Conservation (phyloP, 192 early-diverging fungal species). For the Umbelopsis vinacea region DNA sequence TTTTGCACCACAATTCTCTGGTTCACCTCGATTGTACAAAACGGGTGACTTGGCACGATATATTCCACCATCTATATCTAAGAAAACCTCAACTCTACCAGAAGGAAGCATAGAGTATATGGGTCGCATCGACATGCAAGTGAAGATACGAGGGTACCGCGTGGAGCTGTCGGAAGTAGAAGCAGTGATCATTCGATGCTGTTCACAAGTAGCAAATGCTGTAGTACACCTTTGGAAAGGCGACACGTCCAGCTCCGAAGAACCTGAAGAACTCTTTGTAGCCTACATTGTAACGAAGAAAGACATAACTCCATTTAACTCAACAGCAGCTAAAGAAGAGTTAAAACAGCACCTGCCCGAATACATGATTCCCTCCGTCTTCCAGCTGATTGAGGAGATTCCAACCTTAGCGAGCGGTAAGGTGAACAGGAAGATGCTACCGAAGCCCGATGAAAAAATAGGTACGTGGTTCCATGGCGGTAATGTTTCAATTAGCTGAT, state of each 20-base stretch:
- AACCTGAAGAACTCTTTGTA: not conserved
- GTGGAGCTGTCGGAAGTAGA: slow-evolving; percentile 43
- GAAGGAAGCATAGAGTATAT: slow-evolving; percentile 31
- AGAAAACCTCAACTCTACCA: slow-evolving; percentile 12
- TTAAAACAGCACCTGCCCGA: slow-evolving; percentile 57
- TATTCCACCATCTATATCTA: slow-evolving; percentile 16
- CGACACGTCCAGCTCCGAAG: not conserved
- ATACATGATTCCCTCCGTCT: slow-evolving; percentile 67
- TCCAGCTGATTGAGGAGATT: slow-evolving; percentile 29
- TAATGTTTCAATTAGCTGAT: too few species aligned
- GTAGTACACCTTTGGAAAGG: not conserved
- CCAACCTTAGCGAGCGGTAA: slow-evolving; percentile 39
- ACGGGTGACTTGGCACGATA: not conserved
- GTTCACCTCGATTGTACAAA: not conserved
- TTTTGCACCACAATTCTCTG: slow-evolving; percentile 3
- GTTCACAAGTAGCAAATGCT: slow-evolving; percentile 4
- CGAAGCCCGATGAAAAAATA: not conserved
- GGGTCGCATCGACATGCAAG: slow-evolving; percentile 49
- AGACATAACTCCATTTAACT: too few species aligned
- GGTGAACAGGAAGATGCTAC: slow-evolving; percentile 30
- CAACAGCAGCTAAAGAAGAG: slow-evolving; percentile 48
- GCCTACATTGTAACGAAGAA: not conserved
- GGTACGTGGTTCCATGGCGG: not conserved
- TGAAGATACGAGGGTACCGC: slow-evolving; percentile 52
- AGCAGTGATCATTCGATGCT: slow-evolving; percentile 22